Conservation (phyloP, 176 grass and related monocot genomes). For the Coix lacrymajobi region DNA sequence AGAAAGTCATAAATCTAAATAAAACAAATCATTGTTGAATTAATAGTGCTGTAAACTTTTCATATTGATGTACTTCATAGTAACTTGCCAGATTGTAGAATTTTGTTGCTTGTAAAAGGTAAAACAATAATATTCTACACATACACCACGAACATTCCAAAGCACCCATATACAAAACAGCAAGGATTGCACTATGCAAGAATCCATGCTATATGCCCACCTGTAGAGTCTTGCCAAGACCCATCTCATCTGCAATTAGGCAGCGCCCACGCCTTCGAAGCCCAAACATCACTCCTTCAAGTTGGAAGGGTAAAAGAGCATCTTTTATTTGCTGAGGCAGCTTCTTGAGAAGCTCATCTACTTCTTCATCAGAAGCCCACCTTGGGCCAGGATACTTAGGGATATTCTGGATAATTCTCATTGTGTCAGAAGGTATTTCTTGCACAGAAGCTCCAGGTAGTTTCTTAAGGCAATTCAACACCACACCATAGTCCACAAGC, state of each 20-base stretch:
- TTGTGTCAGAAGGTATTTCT: conserved; percentile 69
- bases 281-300: conserved; percentile 79
- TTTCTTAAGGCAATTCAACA: conserved; percentile 71
- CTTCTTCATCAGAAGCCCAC: conserved; percentile 64
- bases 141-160: not conserved
- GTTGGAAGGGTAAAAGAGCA: conserved; percentile 84
- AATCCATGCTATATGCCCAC: conserved; percentile 28
- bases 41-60: not conserved
- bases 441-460: conserved; percentile 48
- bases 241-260: conserved; percentile 98
- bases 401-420: conserved; percentile 47
- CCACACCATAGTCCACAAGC: conserved; percentile 58
- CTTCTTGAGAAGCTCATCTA: conserved; percentile 64
- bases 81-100: not conserved
- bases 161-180: not conserved
- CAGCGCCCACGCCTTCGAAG: conserved; percentile 71
- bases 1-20: not conserved
- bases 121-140: conserved; percentile 3
- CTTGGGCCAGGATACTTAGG: not conserved
- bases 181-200: conserved; percentile 3
- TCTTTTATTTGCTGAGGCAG: conserved; percentile 47
- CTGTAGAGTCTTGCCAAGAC: conserved; percentile 94
- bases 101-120: not conserved
- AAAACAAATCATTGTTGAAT: not conserved
- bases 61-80: not conserved